Conservation (phyloP, 2,329 filamentous ascomycete species). For the Tolypocladium inflatum region DNA sequence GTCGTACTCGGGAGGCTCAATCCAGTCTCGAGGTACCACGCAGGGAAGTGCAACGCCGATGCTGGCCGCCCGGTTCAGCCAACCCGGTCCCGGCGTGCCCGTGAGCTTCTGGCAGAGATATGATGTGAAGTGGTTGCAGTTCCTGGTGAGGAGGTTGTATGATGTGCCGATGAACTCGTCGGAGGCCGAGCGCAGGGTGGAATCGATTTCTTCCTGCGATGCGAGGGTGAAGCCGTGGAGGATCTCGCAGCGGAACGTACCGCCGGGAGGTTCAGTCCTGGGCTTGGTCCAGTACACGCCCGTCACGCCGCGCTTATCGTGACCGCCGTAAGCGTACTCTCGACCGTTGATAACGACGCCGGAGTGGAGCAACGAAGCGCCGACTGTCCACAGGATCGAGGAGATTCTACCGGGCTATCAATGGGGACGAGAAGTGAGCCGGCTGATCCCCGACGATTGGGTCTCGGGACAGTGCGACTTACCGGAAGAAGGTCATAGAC, state of each 20-base stretch:
- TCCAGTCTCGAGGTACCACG: constrained; percentile 74
- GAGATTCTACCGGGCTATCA: constrained; percentile 61
- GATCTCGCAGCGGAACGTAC: constrained; percentile 65
- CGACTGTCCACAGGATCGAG: constrained; percentile 68
- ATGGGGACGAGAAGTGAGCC: background rate
- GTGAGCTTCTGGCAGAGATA: constrained; percentile 67
- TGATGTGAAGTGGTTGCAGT: constrained; percentile 84
- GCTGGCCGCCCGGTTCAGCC: constrained; percentile 77
- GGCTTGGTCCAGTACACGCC: constrained; percentile 81
- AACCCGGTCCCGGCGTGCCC: constrained; percentile 57
- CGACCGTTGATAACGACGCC: constrained; percentile 71
- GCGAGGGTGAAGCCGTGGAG: constrained; percentile 72
- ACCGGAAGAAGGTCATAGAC: constrained; percentile 71
- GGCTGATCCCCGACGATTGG: constrained; percentile 3
- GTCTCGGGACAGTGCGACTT: constrained; percentile 13
- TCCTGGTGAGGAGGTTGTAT: constrained; percentile 75
- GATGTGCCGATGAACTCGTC: constrained; percentile 64
- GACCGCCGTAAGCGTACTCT: constrained; percentile 81
- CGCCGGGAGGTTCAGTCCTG: constrained; percentile 62
- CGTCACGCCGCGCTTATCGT: constrained; percentile 59
- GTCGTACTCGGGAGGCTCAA: constrained; percentile 68
- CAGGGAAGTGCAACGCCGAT: constrained; percentile 76
- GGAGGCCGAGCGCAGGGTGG: constrained; percentile 58
- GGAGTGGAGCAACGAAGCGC: constrained; percentile 70
- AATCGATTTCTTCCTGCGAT: constrained; percentile 58